phyloP scores from a whole-genome alignment of 768 basidiomycete genomes.

The Botryobasidium botryosum region DNA sequence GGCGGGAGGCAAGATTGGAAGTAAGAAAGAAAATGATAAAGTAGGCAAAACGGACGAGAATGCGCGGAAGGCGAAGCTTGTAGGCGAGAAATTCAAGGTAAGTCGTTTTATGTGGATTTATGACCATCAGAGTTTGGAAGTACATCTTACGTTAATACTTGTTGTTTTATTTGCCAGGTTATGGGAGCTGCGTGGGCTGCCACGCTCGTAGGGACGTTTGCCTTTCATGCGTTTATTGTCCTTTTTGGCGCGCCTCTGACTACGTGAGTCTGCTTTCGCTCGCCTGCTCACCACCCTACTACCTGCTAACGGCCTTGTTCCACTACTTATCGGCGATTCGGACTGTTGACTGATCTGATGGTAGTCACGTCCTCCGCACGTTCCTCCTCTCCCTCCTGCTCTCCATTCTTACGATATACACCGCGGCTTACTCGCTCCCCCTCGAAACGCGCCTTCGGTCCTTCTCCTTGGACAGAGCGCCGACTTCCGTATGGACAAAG shows the following conservation, averaged over 20 bases:
- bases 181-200: slow-evolving; percentile 33
- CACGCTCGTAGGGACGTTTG: slow-evolving; percentile 33
- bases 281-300: neutral
- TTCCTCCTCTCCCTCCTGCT: slow-evolving; percentile 52
- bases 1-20: slow-evolving; percentile 10
- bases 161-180: slow-evolving; percentile 24
- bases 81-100: slow-evolving; percentile 26
- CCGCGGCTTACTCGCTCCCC: slow-evolving; percentile 56
- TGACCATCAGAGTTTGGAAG: slow-evolving; percentile 7
- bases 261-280: slow-evolving; percentile 28
- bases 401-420: slow-evolving; percentile 44
- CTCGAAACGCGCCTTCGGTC: slow-evolving; percentile 31
- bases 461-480: slow-evolving; percentile 14
- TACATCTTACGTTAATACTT: slow-evolving; percentile 3
- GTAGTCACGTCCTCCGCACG: slow-evolving; percentile 45
- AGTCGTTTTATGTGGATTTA: slow-evolving; percentile 15
- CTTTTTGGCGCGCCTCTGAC: slow-evolving; percentile 61
- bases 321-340: too few relatives aligned
- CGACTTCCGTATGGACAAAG: slow-evolving; percentile 42
- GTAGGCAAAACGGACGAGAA: slow-evolving; percentile 24
- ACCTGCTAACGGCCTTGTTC: neutral
- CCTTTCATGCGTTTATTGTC: slow-evolving; percentile 34
- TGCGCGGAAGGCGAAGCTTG: slow-evolving; percentile 25
- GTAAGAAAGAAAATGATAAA: slow-evolving; percentile 26
- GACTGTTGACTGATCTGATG: too few relatives aligned